Evolutionary conservation across 768 basidiomycete genomes (phyloP).

Genomic region (Termitomyces sp.): DNA sequence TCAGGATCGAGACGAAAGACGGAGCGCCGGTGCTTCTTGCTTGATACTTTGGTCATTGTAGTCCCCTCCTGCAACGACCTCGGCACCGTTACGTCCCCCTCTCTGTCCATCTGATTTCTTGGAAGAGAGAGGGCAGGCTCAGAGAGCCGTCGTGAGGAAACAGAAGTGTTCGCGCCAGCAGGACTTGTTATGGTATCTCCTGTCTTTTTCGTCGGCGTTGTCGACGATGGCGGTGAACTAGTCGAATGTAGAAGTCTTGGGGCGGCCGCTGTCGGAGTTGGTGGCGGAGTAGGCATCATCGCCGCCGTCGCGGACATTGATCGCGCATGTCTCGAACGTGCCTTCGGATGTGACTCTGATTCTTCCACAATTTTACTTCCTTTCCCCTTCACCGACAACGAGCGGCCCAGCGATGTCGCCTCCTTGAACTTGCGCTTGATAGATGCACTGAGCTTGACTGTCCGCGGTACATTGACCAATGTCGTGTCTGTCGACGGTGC

Average conservation of each 20-base stretch:
- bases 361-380: neutral
- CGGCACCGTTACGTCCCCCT: constrained; percentile 42
- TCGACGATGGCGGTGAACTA: neutral
- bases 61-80: constrained; percentile 53
- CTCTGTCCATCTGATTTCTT: constrained; percentile 7
- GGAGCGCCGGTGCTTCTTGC: constrained; percentile 66
- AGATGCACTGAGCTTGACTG: constrained; percentile 20
- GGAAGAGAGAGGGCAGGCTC: constrained; percentile 9
- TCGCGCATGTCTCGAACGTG: constrained; percentile 3
- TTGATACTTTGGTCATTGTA: constrained; percentile 79
- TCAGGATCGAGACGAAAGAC: constrained; percentile 73
- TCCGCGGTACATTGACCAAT: constrained; percentile 1
- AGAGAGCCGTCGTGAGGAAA: constrained; percentile 1
- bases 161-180: neutral
- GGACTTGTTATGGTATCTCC: neutral
- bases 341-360: neutral
- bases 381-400: constrained; percentile 16
- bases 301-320: constrained; percentile 6
- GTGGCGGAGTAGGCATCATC: constrained; percentile 2
- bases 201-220: neutral
- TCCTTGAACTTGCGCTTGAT: constrained; percentile 29
- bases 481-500: constrained; percentile 3
- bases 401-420: constrained; percentile 24
- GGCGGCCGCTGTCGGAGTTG: constrained; percentile 1
- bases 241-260: constrained; percentile 5